Evolutionary conservation across 1,284 basidiomycete species (phyloP), one percentile per base, ranked within the genome.

Genomic region (Leccinum solheimii): DNA sequence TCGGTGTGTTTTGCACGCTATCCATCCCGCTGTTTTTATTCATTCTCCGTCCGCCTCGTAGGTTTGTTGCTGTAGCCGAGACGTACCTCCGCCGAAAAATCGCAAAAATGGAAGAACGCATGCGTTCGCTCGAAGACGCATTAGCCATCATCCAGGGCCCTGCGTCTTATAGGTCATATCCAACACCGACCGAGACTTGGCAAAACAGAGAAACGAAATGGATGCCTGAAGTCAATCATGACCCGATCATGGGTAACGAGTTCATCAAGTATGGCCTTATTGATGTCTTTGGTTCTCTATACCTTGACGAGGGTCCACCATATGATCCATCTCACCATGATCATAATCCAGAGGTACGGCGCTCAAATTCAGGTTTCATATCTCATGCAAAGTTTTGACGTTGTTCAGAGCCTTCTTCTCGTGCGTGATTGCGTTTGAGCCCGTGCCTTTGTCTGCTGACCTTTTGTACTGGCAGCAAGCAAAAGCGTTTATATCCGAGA

Each of bases 21-120:
- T 52, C 10, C 9, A n/a, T 32, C 49, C 11, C 5, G 2, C 7
- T 30, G 10, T 43, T 27, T 34, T 56, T 45, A 34, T 32, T 60
- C 16, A 55, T 32, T 8, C 14, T 5, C 40, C 11, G 30, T 48
- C 38, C 8, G 30, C 45, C 43, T 26, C 43, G 6, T 56, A 81
- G 81, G 32, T 83, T 83, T 63, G 80, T 83, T 27, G 68, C 79
- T n/a, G 77, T 80, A 3, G 82, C 80, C 34, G 81, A 81, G 38
- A 80, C 81, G 57, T 80, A 81, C 66, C 76, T 84, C 21, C 77
- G 76, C 21, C 72, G 71, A 51, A 81, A 81, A 68, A 72, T 81
- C 56, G 65, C 69, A 16, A 75, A 70, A 54, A 72, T 82, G 71
- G 80, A 83, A 64, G 77, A 78, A 10, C 76, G 81, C 2, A 81